Evolutionary conservation across 495 filamentous ascomycete species (phyloP), one percentile per base, ranked within the genome.

Genomic region (Amorphotheca resinae): DNA sequence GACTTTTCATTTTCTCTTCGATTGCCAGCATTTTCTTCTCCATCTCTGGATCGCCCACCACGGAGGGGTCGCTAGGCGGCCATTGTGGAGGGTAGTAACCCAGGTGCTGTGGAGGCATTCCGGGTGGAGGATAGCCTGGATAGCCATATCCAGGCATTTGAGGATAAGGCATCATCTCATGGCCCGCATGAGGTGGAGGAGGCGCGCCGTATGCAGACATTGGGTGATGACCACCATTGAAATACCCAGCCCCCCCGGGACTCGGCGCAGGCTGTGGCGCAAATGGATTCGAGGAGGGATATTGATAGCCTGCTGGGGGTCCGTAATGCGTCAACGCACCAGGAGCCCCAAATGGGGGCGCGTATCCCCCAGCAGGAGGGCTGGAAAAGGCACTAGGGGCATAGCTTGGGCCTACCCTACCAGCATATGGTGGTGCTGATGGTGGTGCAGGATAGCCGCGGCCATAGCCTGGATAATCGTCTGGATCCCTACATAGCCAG

Each of bases 161-260:
- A 22, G 41, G 58, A 44, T 72, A 77, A 4, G 65, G 59, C 48
- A 76, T 64, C 45, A 77, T 42, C 16, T 76, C 73, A 30, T 74
- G 70, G 6, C 55, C 64, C 7, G 51, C 56, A 45, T 64, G 73
- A n/a, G 35, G 36, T 26, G 26, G 26, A 8, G 42, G 42, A 11
- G 53, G 44, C 7, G 49, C 41, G 34, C 38, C 47, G 25, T 50
- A 47, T 11, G 32, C 41, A 41, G 54, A 51, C 36, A 51, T 42
- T 28, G 38, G 34, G 21, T 46, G 49, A 20, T 56, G 53, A 8
- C n/a, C 33, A 17, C 42, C 41, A 33, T 38, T 42, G 37, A 53
- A 56, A 38, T 53, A 56, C 11, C 47, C 47, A 18, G 49, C 49
- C 23, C 53, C 53, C 16, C 36, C 40, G 8, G 47, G 50, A 17